Percentiles rank a stretch among this genome's conserved stretches.
phyloP scores from a whole-genome alignment of 257 asterid species.

The Fraxinus quadrangulata region DNA sequence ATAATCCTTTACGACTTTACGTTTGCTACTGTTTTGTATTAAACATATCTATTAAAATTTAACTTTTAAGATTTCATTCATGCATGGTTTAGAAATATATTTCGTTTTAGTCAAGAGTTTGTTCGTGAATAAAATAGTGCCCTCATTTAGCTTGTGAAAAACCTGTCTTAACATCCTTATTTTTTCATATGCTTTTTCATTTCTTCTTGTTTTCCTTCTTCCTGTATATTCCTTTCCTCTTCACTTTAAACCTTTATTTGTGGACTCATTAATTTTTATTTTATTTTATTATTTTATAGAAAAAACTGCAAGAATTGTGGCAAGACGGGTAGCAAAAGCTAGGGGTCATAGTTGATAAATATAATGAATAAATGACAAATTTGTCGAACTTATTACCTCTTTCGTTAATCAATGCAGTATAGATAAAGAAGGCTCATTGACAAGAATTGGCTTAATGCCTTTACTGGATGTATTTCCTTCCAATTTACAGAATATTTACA shows the following conservation, averaged over 20 bases:
- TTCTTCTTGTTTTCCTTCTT: not conserved
- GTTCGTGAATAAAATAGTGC: not conserved
- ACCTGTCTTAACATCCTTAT: not conserved
- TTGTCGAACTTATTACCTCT: not conserved
- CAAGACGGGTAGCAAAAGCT: not conserved
- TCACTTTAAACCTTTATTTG: not conserved
- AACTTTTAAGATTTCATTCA: not conserved
- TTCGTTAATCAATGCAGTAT: not conserved
- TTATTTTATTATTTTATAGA: not conserved
- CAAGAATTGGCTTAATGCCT: too few relatives aligned
- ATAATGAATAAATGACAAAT: not conserved
- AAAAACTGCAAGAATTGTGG: not conserved
- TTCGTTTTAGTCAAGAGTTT: not conserved
- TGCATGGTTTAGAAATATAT: not conserved
- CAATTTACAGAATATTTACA: too few relatives aligned
- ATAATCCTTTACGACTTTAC: not conserved
- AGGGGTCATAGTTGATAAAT: too few relatives aligned
- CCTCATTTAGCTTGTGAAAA: not conserved
- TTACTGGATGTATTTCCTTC: too few relatives aligned
- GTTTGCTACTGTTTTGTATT: not conserved
- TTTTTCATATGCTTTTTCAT: not conserved
- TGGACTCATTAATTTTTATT: not conserved
- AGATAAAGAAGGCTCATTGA: not conserved
- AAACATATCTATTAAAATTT: not conserved
- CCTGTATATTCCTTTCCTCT: not conserved